Evolutionary conservation across 805 yeast species (phyloP).

Genomic region (Middelhovenomyces tepae): DNA sequence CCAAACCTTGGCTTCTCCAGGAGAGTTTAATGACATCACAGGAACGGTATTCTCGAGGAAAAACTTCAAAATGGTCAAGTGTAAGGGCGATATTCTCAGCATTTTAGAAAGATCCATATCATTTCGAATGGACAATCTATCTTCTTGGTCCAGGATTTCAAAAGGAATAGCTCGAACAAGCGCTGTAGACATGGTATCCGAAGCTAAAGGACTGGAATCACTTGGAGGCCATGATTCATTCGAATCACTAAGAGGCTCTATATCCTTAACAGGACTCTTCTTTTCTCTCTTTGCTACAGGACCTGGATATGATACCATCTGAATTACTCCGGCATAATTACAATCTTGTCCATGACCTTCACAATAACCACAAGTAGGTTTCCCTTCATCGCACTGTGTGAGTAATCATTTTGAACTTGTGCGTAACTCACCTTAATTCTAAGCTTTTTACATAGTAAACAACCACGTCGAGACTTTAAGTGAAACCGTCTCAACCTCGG

Average conservation of each 20-base stretch:
- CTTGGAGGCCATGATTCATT: no score
- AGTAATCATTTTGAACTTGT: neutral
- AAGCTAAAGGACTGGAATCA: no score
- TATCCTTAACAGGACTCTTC: neutral
- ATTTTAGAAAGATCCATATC: no score
- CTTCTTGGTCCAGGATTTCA: no score
- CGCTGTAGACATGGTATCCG: neutral
- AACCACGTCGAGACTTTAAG: constrained; percentile 12
- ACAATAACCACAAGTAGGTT: constrained; percentile 14
- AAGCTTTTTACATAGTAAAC: constrained; percentile 13
- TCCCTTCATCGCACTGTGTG: constrained; percentile 14
- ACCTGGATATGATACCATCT: neutral
- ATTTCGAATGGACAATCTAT: no score
- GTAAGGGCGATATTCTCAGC: no score
- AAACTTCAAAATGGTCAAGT: no score
- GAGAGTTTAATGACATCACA: no score
- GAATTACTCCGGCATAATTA: constrained; percentile 4
- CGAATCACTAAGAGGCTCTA: constrained; percentile 1
- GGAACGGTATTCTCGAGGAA: no score
- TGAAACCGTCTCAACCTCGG: neutral
- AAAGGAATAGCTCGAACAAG: no score
- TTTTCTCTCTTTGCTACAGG: no score
- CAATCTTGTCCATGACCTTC: constrained; percentile 9
- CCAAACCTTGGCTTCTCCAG: no score
- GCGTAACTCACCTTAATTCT: constrained; percentile 12